These are phyloP conservation scores for Flammula alnicola DNA, from an alignment of 1,284 basidiomycete genomes.

Conservation along the genomic window DNA sequence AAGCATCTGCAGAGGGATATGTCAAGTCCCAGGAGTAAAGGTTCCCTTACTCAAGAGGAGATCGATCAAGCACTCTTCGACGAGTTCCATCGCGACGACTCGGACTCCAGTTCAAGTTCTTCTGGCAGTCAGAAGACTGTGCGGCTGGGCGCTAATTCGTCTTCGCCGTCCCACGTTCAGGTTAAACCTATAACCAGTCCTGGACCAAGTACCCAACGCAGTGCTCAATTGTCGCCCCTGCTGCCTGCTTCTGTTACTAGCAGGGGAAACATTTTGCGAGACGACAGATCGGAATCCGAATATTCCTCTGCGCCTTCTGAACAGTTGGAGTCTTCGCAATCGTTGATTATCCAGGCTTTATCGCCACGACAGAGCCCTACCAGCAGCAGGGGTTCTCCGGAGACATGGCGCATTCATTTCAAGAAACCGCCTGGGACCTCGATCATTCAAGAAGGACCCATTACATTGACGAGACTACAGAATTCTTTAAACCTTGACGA, in stretches of 20 bases:
- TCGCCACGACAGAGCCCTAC: constrained; percentile 8
- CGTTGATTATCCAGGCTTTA: neutral
- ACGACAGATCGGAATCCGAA: neutral
- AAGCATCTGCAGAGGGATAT: constrained; percentile 22
- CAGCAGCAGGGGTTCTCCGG: constrained; percentile 14
- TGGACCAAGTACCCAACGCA: neutral
- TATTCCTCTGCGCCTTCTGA: neutral
- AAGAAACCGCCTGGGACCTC: constrained; percentile 31
- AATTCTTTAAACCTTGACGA: constrained; percentile 20
- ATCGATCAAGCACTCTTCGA: constrained; percentile 24
- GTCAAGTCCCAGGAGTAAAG: constrained; percentile 21
- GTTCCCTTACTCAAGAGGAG: constrained; percentile 20
- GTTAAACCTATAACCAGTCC: neutral
- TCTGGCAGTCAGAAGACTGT: constrained; percentile 28
- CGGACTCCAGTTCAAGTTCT: constrained; percentile 17
- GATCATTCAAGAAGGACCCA: constrained; percentile 30
- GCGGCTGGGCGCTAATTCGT: constrained; percentile 14
- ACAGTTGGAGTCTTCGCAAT: constrained; percentile 4
- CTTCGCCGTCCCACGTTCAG: neutral
- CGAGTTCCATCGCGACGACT: constrained; percentile 9
- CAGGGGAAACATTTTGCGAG: neutral
- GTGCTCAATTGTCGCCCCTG: neutral
- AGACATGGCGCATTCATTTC: constrained; percentile 31
- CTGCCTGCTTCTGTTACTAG: neutral
- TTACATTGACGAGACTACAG: constrained; percentile 25